These are phyloP conservation scores for Skeletonema costatum DNA, from an alignment of 108 stramenopile species.

Conservation along the genomic window DNA sequence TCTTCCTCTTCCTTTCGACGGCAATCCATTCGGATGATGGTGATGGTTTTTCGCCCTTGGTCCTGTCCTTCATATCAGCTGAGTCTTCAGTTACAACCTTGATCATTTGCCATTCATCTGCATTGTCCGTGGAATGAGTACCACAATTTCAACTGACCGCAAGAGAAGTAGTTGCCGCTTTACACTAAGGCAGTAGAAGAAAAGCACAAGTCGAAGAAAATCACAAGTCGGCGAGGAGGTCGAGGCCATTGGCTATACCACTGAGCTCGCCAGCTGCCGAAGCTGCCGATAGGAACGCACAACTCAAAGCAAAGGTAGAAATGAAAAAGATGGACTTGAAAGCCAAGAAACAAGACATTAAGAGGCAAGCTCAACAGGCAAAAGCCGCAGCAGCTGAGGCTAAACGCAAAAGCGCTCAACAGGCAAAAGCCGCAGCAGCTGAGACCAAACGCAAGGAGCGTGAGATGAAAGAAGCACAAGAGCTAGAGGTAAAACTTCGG, in stretches of 20 bases:
- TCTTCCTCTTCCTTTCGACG: background rate
- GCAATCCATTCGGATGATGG: background rate
- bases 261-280: no score
- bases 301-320: background rate
- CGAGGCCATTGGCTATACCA: no score
- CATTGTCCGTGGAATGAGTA: no score
- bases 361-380: no score
- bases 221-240: no score
- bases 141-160: no score
- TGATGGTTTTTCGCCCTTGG: background rate
- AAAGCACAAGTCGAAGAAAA: no score
- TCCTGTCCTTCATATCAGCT: background rate
- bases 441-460: background rate
- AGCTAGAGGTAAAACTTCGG: background rate
- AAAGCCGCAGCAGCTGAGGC: no score
- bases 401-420: background rate
- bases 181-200: no score
- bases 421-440: background rate
- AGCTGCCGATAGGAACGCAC: background rate
- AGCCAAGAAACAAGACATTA: background rate
- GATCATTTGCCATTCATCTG: background rate
- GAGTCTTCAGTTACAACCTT: background rate
- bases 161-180: no score
- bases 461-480: background rate
- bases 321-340: no score